Evolutionary conservation across 306 rosid genomes (phyloP).

Genomic region (Vigna hirtella): DNA sequence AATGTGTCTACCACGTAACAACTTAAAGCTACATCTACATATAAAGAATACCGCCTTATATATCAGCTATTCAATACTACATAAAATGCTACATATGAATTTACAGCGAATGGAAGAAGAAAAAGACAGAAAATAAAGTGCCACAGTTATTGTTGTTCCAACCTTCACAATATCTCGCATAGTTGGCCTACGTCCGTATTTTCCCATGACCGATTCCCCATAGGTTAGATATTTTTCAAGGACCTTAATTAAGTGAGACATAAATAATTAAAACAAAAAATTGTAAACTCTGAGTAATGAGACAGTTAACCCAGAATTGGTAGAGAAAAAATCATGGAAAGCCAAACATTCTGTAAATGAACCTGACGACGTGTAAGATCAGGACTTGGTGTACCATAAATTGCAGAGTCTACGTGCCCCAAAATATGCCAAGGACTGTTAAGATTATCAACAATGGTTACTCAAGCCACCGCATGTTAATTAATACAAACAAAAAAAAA

Average conservation of each 20-base stretch:
- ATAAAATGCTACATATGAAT: constrained; percentile 25
- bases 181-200: constrained; percentile 73
- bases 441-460: constrained; percentile 44
- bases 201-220: constrained; percentile 86
- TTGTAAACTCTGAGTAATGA: constrained; percentile 8
- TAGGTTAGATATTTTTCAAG: constrained; percentile 80
- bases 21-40: constrained; percentile 24
- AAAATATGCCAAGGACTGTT: constrained; percentile 87
- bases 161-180: constrained; percentile 89
- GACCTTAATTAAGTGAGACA: constrained; percentile 53
- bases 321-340: constrained; percentile 38
- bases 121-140: constrained; percentile 14
- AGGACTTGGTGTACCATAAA: constrained; percentile 77
- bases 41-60: not conserved
- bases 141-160: constrained; percentile 31
- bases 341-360: constrained; percentile 51
- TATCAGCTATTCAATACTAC: constrained; percentile 17
- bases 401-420: constrained; percentile 85
- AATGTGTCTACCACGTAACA: not conserved
- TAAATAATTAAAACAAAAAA: constrained; percentile 36
- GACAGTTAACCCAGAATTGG: constrained; percentile 30
- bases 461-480: constrained; percentile 29
- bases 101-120: not conserved
- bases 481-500: constrained; percentile 5
- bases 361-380: constrained; percentile 95